Evolutionary conservation across 1,284 basidiomycete species (phyloP).

Genomic region (Moesziomyces antarcticus): DNA sequence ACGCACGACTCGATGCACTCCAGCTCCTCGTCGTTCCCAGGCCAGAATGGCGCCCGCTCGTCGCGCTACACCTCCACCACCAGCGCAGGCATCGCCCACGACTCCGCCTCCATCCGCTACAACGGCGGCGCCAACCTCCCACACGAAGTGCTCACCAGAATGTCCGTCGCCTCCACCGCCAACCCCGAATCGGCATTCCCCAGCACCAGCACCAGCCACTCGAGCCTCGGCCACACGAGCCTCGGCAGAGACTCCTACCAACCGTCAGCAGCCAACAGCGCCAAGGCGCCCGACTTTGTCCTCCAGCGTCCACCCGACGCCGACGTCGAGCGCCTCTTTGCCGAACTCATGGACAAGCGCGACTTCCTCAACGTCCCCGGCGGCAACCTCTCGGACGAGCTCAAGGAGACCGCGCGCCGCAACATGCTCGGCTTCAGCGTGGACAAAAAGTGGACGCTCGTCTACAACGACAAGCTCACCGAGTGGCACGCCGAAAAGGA

Average conservation of each 20-base stretch:
- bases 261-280: neutral
- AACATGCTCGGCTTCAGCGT: constrained; percentile 64
- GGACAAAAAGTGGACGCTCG: constrained; percentile 92
- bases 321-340: constrained; percentile 65
- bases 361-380: constrained; percentile 63
- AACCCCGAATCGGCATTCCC: constrained; percentile 3
- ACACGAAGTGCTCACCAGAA: constrained; percentile 23
- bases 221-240: no score
- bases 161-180: constrained; percentile 39
- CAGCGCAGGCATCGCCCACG: constrained; percentile 11
- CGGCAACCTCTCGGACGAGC: constrained; percentile 56
- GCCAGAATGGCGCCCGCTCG: constrained; percentile 21
- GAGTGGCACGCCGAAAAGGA: constrained; percentile 75
- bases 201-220: constrained; percentile 23
- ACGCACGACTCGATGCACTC: constrained; percentile 43
- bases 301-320: constrained; percentile 55
- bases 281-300: constrained; percentile 52
- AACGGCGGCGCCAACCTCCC: constrained; percentile 13
- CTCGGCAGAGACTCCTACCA: constrained; percentile 30
- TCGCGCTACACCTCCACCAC: constrained; percentile 42
- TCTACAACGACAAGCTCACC: constrained; percentile 83
- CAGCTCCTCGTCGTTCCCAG: constrained; percentile 18
- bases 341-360: constrained; percentile 66
- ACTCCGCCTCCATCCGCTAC: constrained; percentile 17
- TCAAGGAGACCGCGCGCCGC: constrained; percentile 53